Base-by-base conservation (phyloP, 176 grass and related monocot species). In the Lolium perenne region DNA sequence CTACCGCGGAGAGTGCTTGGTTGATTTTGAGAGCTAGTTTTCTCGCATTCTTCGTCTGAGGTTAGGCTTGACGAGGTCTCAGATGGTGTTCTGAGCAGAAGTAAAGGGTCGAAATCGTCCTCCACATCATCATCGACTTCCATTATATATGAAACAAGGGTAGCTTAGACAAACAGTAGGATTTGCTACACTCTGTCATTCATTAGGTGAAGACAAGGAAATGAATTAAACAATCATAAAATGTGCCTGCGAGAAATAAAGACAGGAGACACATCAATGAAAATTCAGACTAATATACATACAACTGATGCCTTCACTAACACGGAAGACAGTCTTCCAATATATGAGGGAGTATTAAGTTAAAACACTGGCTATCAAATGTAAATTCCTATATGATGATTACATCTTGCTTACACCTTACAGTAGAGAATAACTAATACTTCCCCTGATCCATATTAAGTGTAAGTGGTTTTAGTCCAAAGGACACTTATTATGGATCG, bases 1-100 rank as follows among this genome's bases (percentile, higher is more conserved):
- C 23, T 87, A 56, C 21, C 11, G 35, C 15, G 54, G 13, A 47
- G 51, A 63, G 65, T 80, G 49, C 38, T 83, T 72, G 46, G 69
- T 76, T 29, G 83, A 74, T 87, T 88, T 38, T 76, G n/a, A 17
- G 73, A 80, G 55, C 61, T 84, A 89, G 76, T 58, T 57, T 70
- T 77, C 50, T 57, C 77, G 0, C 81, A 87, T 76, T 95, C 91
- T n/a, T 85, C 89, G 53, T 95, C 94, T 1, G 92, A 98, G 29
- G 94, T 98, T 32, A 98, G 84, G 63, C 92, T 91, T 53, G 94
- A 95, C 6, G 94, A 98, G 43, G 90, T 90, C 71, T 91, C 90
- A n/a, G 97, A 98, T 3, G 75, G 32, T 35, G 32, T 35, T 35
- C 32, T 35, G 32, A 35, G 32, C 32, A 35, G 32, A 35, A 89